These are phyloP conservation scores for Fusarium sp. DNA, from an alignment of 2,329 filamentous ascomycete genomes.

Conservation along the genomic window DNA sequence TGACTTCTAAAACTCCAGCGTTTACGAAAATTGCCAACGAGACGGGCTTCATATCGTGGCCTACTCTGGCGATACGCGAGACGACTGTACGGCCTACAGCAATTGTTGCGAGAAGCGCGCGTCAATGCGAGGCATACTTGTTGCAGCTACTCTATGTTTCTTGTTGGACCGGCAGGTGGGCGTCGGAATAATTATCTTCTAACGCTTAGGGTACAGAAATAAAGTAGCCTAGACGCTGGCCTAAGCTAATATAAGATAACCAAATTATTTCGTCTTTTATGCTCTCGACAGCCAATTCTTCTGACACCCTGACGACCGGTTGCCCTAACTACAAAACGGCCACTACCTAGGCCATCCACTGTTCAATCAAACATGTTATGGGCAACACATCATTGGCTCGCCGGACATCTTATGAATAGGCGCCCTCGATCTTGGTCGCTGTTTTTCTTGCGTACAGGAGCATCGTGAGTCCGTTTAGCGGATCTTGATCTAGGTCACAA, in stretches of 20 bases:
- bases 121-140: constrained; percentile 38
- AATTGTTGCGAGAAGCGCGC: constrained; percentile 32
- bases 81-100: neutral
- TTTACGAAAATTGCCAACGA: constrained; percentile 7
- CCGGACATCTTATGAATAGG: neutral
- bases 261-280: too few species aligned
- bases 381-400: constrained; percentile 11
- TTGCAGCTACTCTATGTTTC: constrained; percentile 13
- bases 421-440: constrained; percentile 9
- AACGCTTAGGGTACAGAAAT: too few species aligned
- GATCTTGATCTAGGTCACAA: neutral
- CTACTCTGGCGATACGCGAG: constrained; percentile 19
- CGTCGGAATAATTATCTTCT: too few species aligned
- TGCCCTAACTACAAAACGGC: neutral
- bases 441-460: neutral
- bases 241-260: too few species aligned
- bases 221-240: too few species aligned
- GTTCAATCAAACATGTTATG: neutral
- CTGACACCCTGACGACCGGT: neutral
- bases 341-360: neutral
- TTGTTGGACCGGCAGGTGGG: neutral
- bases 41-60: constrained; percentile 12
- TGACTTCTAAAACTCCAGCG: neutral
- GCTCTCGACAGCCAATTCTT: too few species aligned
- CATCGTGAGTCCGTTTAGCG: neutral